Evolutionary conservation across 1,139 yeast genomes (phyloP).

Genomic region (Komagataea norvegica): DNA sequence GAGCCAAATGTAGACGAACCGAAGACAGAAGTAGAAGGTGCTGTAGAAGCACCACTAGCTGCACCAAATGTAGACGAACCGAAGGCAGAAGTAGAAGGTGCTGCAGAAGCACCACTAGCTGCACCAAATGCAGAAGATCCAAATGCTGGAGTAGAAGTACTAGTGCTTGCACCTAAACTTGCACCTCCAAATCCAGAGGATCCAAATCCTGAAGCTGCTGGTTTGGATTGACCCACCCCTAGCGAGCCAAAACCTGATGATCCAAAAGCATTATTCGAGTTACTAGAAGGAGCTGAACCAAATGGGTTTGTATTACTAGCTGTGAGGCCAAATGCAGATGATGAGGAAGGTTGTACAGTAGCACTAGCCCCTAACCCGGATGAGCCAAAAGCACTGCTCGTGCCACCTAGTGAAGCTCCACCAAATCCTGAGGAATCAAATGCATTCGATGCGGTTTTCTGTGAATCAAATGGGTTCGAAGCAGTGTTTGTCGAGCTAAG

Average conservation of each 20-base stretch:
- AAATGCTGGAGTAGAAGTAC: constrained; percentile 6
- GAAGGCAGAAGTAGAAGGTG: constrained; percentile 6
- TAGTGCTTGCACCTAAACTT: constrained; percentile 18
- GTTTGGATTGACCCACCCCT: constrained; percentile 1
- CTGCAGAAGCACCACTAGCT: constrained; percentile 11
- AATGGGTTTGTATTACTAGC: background rate
- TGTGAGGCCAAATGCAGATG: constrained; percentile 5
- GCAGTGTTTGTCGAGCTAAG: constrained; percentile 12
- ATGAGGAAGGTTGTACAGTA: constrained; percentile 1
- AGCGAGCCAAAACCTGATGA: constrained; percentile 2
- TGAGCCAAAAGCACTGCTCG: constrained; percentile 15
- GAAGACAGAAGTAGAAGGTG: background rate
- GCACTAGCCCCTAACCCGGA: constrained; percentile 10
- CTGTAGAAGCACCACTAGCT: background rate
- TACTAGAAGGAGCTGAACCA: constrained; percentile 2
- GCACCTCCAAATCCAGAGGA: constrained; percentile 6
- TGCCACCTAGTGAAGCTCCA: background rate
- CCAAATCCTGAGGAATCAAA: constrained; percentile 1
- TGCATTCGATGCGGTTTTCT: constrained; percentile 10
- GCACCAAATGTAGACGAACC: constrained; percentile 16
- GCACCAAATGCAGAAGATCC: constrained; percentile 16
- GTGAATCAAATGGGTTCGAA: constrained; percentile 11
- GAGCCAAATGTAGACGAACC: constrained; percentile 1
- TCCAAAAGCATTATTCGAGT: constrained; percentile 5
- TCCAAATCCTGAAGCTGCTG: constrained; percentile 10